A percentile compares a stretch with the other conserved stretches of the same genome.
phyloP scores from a whole-genome alignment of 805 yeast species.

The Candida incommunis region DNA sequence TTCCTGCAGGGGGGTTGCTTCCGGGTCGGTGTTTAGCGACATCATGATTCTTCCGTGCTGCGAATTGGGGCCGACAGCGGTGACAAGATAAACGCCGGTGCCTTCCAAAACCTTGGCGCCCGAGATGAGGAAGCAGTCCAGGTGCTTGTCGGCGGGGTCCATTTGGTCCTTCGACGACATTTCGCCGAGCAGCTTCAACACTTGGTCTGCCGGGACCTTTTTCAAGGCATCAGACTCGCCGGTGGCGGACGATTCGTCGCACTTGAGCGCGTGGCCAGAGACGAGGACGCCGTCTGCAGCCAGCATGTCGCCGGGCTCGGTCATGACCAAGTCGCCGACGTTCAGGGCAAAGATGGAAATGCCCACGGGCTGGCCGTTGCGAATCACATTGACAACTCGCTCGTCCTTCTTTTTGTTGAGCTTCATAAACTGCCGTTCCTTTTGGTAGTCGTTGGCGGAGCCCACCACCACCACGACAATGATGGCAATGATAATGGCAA shows the following conservation, averaged over 20 bases:
- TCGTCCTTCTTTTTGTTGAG: slow-evolving; percentile 81
- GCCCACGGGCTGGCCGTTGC: slow-evolving; percentile 54
- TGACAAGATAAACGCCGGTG: slow-evolving; percentile 69
- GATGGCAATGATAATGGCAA: slow-evolving; percentile 88
- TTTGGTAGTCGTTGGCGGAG: slow-evolving; percentile 92
- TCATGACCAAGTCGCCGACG: slow-evolving; percentile 71
- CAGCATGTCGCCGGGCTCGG: slow-evolving; percentile 89
- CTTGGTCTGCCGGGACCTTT: slow-evolving; percentile 42
- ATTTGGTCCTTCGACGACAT: slow-evolving; percentile 17
- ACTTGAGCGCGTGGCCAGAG: slow-evolving; percentile 55
- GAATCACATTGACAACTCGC: slow-evolving; percentile 58
- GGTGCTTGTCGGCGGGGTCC: slow-evolving; percentile 23
- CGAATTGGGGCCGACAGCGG: slow-evolving; percentile 83
- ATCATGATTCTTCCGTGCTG: slow-evolving; percentile 86
- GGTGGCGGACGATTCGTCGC: slow-evolving; percentile 86
- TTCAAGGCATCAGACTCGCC: slow-evolving; percentile 83
- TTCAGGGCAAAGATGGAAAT: slow-evolving; percentile 60
- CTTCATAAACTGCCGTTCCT: slow-evolving; percentile 82
- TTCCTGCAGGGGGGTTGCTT: slow-evolving; percentile 78
- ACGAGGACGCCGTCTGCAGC: slow-evolving; percentile 79
- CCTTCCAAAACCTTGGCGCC: slow-evolving; percentile 86
- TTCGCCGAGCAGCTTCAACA: slow-evolving; percentile 13
- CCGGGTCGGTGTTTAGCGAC: slow-evolving; percentile 60
- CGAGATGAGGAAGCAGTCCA: slow-evolving; percentile 79
- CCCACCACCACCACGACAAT: slow-evolving; percentile 85